A percentile compares a stretch with the other conserved stretches of the same genome.
phyloP scores from a whole-genome alignment of 2,329 filamentous ascomycete genomes.

The Neurospora crassa region DNA sequence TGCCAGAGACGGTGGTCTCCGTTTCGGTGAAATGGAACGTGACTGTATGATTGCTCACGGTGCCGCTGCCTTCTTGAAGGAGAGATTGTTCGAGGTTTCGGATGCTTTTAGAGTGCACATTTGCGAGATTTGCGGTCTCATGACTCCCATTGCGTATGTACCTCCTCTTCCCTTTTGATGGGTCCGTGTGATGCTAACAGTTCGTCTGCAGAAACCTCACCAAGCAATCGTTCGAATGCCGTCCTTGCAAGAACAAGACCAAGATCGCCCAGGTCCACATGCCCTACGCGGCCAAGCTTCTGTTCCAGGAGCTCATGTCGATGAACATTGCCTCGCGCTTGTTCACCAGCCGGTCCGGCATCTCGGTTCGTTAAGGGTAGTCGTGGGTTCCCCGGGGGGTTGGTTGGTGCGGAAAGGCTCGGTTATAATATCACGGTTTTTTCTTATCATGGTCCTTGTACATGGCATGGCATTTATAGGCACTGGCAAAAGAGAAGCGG shows the following conservation, averaged over 20 bases:
- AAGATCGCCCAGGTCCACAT: constrained; percentile 97
- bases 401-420: not conserved
- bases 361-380: constrained; percentile 51
- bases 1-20: constrained; percentile 92
- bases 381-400: not conserved
- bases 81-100: constrained; percentile 92
- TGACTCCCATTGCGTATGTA: constrained; percentile 97
- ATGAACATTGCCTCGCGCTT: constrained; percentile 99
- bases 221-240: constrained; percentile 92
- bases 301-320: constrained; percentile 94
- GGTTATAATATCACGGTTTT: not conserved
- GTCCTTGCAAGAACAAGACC: constrained; percentile 98
- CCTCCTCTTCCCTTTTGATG: constrained; percentile 3
- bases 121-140: constrained; percentile 96
- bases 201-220: constrained; percentile 62
- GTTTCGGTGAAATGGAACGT: constrained; percentile 99
- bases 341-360: constrained; percentile 80
- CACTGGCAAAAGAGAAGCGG: not conserved
- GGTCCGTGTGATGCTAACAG: constrained; percentile 24
- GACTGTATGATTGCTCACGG: constrained; percentile 99
- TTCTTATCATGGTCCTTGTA: not conserved
- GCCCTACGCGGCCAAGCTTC: constrained; percentile 91
- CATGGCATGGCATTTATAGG: not conserved
- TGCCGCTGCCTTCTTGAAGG: constrained; percentile 92
- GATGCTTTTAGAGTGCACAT: constrained; percentile 97